Evolutionary conservation across 164 flowering plant genomes (phyloP).

Genomic region (Hamamelis virginiana): DNA sequence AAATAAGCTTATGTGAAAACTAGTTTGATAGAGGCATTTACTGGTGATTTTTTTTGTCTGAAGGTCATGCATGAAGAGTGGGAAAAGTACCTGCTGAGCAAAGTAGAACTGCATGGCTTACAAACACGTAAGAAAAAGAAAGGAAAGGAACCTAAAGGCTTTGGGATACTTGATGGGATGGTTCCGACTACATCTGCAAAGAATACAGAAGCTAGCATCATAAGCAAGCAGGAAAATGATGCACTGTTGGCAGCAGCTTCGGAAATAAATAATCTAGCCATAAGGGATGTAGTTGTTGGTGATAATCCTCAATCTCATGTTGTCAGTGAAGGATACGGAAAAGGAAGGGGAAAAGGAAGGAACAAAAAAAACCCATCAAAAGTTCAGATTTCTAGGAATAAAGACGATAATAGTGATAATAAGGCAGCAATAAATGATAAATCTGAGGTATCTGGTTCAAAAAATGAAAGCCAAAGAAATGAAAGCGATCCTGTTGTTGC

Average conservation of each 20-base stretch:
- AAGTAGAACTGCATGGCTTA: conserved; percentile 64
- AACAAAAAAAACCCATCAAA: conserved; percentile 19
- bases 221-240: conserved; percentile 71
- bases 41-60: conserved; percentile 17
- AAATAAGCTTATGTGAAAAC: not conserved
- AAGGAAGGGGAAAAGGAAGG: conserved; percentile 36
- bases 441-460: conserved; percentile 25
- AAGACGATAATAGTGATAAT: conserved; percentile 9
- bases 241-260: conserved; percentile 85
- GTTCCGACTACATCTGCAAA: conserved; percentile 50
- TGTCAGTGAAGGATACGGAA: conserved; percentile 23
- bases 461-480: conserved; percentile 26
- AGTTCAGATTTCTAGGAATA: conserved; percentile 10
- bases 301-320: conserved; percentile 29
- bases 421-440: conserved; percentile 16
- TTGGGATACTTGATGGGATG: conserved; percentile 87
- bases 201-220: conserved; percentile 56
- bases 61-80: conserved; percentile 91
- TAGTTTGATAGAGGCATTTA: not conserved
- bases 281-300: conserved; percentile 30
- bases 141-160: conserved; percentile 70
- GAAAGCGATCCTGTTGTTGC: conserved; percentile 18
- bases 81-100: conserved; percentile 86
- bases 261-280: conserved; percentile 39
- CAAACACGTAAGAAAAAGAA: conserved; percentile 62